These are phyloP conservation scores for Didymosphaeria variabile DNA, from an alignment of 2,329 filamentous ascomycete species.

Conservation along the genomic window DNA sequence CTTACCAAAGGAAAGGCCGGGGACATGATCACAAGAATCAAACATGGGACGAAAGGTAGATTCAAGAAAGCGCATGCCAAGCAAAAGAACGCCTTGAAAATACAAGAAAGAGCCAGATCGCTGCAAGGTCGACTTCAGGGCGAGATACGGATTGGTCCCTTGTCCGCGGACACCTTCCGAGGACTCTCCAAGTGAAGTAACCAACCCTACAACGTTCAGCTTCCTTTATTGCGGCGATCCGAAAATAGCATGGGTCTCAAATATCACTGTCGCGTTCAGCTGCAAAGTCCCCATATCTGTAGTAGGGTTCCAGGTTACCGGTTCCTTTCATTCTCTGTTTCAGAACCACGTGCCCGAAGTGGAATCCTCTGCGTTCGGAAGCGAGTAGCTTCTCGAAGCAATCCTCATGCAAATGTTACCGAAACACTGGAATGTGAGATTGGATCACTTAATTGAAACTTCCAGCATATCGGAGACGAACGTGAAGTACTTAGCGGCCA, in stretches of 20 bases:
- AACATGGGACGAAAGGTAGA: constrained; percentile 77
- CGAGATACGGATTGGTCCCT: constrained; percentile 60
- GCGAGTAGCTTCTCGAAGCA: constrained; percentile 14
- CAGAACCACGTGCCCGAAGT: constrained; percentile 4
- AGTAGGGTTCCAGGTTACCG: not conserved
- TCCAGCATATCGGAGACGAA: not conserved
- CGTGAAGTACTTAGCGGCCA: not conserved
- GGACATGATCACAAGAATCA: constrained; percentile 93
- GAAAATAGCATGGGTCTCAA: not conserved
- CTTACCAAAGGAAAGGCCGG: constrained; percentile 82
- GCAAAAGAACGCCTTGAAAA: constrained; percentile 35
- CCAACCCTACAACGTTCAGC: not conserved
- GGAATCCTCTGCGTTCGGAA: constrained; percentile 5
- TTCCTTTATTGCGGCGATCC: not conserved
- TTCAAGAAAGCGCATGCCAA: constrained; percentile 49
- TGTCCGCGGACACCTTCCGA: constrained; percentile 21
- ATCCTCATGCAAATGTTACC: constrained; percentile 9
- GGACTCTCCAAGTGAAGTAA: not conserved
- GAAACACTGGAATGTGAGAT: constrained; percentile 12
- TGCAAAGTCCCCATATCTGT: not conserved
- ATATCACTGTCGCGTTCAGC: not conserved
- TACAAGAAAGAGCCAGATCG: constrained; percentile 59
- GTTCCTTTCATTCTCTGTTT: constrained; percentile 1
- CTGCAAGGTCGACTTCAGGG: constrained; percentile 52
- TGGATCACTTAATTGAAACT: not conserved